Base-by-base conservation (phyloP, 106 monocot genomes). In the Dioscorea dumetorum region DNA sequence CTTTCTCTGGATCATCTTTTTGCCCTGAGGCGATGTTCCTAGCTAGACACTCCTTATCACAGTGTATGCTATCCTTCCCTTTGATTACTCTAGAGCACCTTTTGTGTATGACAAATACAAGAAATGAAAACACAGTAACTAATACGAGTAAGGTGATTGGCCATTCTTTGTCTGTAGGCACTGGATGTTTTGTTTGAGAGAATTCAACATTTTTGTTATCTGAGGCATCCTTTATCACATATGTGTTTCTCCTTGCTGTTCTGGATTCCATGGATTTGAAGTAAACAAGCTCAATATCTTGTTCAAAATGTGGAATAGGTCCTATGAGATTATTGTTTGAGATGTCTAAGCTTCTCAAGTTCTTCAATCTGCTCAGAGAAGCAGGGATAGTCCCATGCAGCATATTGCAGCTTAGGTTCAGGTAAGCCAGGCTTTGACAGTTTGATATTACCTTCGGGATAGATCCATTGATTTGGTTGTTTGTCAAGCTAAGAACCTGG, bases 351-450 rank as follows among this genome's bases (percentile, higher is more conserved):
- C 33, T 56, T 49, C 32, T 57, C 64, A 73, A 64, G 33, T 58
- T 73, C 73, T 64, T 58, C 65, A 66, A 73, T 34, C 23, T 33
- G 22, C 48, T 16, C 24, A 73, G 21, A 62, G 73, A 56, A 12
- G 35, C 12, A 12, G 73, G 73, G 21, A 73, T 50, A 13, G 3
- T 23, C 14, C 73, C 73, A 48, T 61, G 33, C 22, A 73, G 65
- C 65, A 61, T 60, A 21, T 58, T 74, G 12, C 19, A 67, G 74
- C 74, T 67, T 17, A 74, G 60, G 61, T 74, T 74, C 60, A 74
- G 64, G 50, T 61, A 61, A 7, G 60, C 60, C 24, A 74, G 23
- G 56, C 60, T 33, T 9, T 19, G 5, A 32, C 74, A 74, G 60
- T 60, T 67, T 7, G 74, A 74, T 31, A 74, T 59, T 14, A 50